These are phyloP conservation scores for Acacia pycnantha DNA, from an alignment of 331 rosid species.

Conservation along the genomic window DNA sequence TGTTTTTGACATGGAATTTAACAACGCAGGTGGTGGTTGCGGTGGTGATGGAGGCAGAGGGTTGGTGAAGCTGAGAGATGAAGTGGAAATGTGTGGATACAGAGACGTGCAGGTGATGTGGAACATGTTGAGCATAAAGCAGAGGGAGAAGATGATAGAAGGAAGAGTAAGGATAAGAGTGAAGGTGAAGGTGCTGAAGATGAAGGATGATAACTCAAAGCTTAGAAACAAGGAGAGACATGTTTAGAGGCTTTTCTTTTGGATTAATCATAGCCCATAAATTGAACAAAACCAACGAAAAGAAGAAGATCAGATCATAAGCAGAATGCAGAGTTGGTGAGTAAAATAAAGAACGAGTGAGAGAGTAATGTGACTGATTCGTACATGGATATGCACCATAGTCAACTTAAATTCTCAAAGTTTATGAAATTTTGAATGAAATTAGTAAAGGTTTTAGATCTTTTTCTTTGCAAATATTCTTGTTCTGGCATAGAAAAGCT, in stretches of 20 bases:
- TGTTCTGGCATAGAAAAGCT: too few relatives aligned
- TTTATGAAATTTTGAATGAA: too few relatives aligned
- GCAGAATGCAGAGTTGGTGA: not conserved
- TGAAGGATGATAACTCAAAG: not conserved
- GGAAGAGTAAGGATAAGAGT: not conserved
- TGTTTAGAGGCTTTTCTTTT: not conserved
- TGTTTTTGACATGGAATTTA: not conserved
- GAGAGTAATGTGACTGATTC: not conserved
- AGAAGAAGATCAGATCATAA: not conserved
- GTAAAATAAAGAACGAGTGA: not conserved
- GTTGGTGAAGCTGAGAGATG: constrained; percentile 49
- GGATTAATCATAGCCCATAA: not conserved
- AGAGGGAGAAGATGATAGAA: constrained; percentile 16
- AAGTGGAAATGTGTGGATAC: constrained; percentile 59
- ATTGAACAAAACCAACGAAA: not conserved
- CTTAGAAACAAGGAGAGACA: not conserved
- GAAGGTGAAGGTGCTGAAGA: not conserved
- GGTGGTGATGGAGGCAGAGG: constrained; percentile 18
- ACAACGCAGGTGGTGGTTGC: not conserved
- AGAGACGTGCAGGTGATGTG: constrained; percentile 65
- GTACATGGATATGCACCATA: not conserved
- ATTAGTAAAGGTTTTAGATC: too few relatives aligned
- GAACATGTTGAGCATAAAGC: constrained; percentile 48
- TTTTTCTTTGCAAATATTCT: too few relatives aligned
- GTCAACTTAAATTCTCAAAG: not conserved